These are phyloP conservation scores for Scytalidium sp. DNA, from an alignment of 2,329 filamentous ascomycete species.

Conservation along the genomic window DNA sequence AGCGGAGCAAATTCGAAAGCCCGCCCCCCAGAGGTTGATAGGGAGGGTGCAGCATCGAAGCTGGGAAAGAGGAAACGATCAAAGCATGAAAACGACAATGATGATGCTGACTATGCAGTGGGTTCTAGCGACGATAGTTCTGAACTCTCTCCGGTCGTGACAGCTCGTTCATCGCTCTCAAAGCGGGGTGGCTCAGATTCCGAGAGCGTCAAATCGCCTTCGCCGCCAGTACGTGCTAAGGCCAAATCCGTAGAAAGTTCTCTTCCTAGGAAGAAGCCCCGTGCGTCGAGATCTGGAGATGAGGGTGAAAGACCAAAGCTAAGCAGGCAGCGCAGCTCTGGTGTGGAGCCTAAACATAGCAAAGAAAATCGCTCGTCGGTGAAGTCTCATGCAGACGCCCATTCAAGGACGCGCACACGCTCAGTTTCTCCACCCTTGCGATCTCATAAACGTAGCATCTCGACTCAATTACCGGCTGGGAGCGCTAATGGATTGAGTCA, in stretches of 20 bases:
- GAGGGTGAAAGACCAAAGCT: conserved; percentile 21
- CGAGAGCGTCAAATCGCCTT: conserved; percentile 35
- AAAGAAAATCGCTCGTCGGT: conserved; percentile 16
- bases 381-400: conserved; percentile 14
- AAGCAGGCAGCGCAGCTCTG: conserved; percentile 21
- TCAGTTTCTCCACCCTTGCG: conserved; percentile 60
- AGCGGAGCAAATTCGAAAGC: conserved; percentile 16
- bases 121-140: conserved; percentile 56
- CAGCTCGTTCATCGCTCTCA: conserved; percentile 25
- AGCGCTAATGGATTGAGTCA: conserved; percentile 50
- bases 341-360: conserved; percentile 16
- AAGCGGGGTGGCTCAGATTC: conserved; percentile 51
- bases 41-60: conserved; percentile 31
- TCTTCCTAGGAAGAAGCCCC: conserved; percentile 37
- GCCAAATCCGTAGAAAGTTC: conserved; percentile 35
- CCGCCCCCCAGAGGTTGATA: conserved; percentile 18
- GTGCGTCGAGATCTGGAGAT: conserved; percentile 27
- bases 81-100: conserved; percentile 20
- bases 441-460: conserved; percentile 60
- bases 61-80: conserved; percentile 50
- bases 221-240: conserved; percentile 22
- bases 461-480: conserved; percentile 58
- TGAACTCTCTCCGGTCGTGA: conserved; percentile 48
- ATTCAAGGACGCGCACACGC: conserved; percentile 20
- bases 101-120: conserved; percentile 18